These are phyloP conservation scores for Inonotus obliquus DNA, from an alignment of 1,284 basidiomycete genomes.

Conservation along the genomic window DNA sequence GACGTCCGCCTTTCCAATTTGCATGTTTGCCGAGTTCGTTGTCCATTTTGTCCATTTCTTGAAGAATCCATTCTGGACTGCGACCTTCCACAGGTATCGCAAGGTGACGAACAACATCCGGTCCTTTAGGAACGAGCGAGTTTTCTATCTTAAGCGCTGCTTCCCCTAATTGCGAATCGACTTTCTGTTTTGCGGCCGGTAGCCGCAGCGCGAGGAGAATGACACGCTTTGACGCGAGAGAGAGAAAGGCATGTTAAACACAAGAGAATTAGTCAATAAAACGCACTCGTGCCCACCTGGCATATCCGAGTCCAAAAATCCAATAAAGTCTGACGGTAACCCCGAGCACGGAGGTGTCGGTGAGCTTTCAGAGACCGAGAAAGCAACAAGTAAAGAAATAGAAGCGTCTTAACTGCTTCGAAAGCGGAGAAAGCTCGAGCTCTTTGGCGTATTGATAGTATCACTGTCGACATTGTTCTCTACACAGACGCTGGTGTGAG, in stretches of 20 bases:
- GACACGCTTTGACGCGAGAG: too few species aligned
- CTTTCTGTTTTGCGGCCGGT: constrained; percentile 63
- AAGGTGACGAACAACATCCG: constrained; percentile 56
- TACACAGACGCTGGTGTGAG: neutral
- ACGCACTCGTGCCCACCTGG: constrained; percentile 36
- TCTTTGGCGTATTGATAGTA: neutral
- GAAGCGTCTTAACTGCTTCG: constrained; percentile 52
- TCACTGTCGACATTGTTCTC: neutral
- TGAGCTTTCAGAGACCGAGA: constrained; percentile 47
- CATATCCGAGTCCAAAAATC: constrained; percentile 57
- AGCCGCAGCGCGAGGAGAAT: constrained; percentile 61
- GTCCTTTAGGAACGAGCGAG: constrained; percentile 63
- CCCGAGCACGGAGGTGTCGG: constrained; percentile 75
- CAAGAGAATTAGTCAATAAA: neutral
- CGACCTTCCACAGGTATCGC: constrained; percentile 66
- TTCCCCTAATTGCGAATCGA: constrained; percentile 67
- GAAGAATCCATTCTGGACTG: constrained; percentile 70
- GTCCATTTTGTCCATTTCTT: constrained; percentile 80
- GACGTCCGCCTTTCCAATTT: constrained; percentile 72
- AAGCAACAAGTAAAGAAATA: constrained; percentile 61
- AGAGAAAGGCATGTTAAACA: neutral
- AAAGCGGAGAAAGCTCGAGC: constrained; percentile 15
- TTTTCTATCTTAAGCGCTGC: constrained; percentile 61
- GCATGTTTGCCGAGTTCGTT: constrained; percentile 40
- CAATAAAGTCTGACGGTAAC: constrained; percentile 43